Evolutionary conservation across 225 moss, liverwort and hornwort genomes (phyloP).

Genomic region (Lunularia cruciata): DNA sequence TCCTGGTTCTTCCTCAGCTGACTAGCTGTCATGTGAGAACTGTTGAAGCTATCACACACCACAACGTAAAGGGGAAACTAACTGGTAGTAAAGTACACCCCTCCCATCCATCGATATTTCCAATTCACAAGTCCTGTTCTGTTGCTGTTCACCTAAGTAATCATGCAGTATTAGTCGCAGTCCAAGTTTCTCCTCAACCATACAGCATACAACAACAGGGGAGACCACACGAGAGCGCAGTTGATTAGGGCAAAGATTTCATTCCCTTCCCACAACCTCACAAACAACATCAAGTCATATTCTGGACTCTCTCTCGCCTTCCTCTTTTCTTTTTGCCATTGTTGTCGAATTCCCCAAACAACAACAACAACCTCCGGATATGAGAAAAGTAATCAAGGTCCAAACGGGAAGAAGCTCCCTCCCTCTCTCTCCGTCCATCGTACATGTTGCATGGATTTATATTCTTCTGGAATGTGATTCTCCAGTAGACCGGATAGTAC

Average conservation of each 20-base stretch:
- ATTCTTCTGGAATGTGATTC: background rate
- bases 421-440: too few relatives aligned
- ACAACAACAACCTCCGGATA: background rate
- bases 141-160: background rate
- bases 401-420: background rate
- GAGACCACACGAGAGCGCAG: background rate
- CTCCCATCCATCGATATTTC: background rate
- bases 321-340: background rate
- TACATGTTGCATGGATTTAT: too few relatives aligned
- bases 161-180: background rate
- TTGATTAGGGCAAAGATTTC: slow-evolving; percentile 10
- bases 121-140: background rate
- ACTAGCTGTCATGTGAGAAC: background rate
- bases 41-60: background rate
- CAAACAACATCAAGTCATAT: background rate
- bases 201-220: background rate
- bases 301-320: background rate
- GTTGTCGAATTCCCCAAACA: background rate
- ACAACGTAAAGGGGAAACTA: too few relatives aligned
- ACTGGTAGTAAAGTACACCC: slow-evolving; percentile 1
- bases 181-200: background rate
- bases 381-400: background rate
- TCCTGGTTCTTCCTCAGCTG: background rate
- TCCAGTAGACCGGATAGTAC: background rate
- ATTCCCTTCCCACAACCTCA: slow-evolving; percentile 6